Conservation (phyloP, 768 basidiomycete genomes). For the Boletus subparvulus region DNA sequence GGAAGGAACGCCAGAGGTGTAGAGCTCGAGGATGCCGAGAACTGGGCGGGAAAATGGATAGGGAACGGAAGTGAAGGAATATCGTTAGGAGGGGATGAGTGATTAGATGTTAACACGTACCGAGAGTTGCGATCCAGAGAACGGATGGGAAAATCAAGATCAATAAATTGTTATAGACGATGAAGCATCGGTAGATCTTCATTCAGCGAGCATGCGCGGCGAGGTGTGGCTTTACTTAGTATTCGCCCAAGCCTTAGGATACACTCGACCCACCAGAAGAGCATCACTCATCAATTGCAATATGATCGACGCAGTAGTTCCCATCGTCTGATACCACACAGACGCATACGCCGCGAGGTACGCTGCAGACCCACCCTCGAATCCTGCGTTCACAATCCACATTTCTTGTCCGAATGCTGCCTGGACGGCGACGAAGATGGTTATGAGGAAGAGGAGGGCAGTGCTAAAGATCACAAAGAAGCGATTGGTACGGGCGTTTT, state of each 20-base stretch:
- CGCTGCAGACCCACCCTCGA: conserved; percentile 30
- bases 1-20: not conserved
- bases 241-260: not conserved
- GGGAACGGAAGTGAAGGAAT: not conserved
- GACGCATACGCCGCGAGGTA: conserved; percentile 27
- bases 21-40: conserved; percentile 1
- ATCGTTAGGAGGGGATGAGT: not conserved
- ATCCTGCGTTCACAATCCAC: conserved; percentile 33
- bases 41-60: not conserved
- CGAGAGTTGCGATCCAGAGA: conserved; percentile 4
- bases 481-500: not conserved
- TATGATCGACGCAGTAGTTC: conserved; percentile 24
- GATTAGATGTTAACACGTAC: not conserved
- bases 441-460: conserved; percentile 25
- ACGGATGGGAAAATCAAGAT: conserved; percentile 3
- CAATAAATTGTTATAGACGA: conserved; percentile 28
- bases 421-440: conserved; percentile 21
- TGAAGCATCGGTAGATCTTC: conserved; percentile 37
- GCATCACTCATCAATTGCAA: conserved; percentile 33
- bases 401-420: conserved; percentile 25
- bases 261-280: conserved; percentile 28
- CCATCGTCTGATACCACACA: conserved; percentile 25
- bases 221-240: not conserved
- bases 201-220: not conserved
- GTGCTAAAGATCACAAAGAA: conserved; percentile 11